Base-by-base conservation (phyloP, 805 yeast genomes). In the Starmerella kuoi region DNA sequence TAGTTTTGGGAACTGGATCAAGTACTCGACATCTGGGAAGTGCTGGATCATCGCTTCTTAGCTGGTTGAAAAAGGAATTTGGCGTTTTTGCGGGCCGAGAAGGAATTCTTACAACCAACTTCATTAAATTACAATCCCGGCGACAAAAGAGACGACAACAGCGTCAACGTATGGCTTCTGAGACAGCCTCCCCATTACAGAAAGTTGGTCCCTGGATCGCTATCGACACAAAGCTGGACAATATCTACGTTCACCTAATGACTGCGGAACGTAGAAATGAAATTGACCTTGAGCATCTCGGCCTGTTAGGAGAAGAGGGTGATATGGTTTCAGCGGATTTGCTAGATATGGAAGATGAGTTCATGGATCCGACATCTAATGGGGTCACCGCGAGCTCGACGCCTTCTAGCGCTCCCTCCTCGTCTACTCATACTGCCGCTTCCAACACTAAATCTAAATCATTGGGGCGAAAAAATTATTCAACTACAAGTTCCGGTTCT, bases 1-100 rank as follows among this genome's bases (percentile, higher is more conserved):
- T 77, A 69, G 62, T 88, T 4, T 62, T 88, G 0, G 72, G 78
- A 17, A 73, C 91, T 0, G 95, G 94, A 3, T 79, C 77, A 57
- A 75, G 87, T 24, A 72, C 75, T 30, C 77, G 73, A 47, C 97
- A 87, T 61, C 62, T 85, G 19, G 76, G 71, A 49, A 78, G 76
- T 47, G 85, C 93, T 2, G 74, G 81, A 2, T 62, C 63, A 14
- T 77, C 75, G 49, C 61, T 86, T 30, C 65, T 73, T 38, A 66
- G 66, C 22, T 67, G 66, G 55, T 56, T 85, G 32, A 87, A 87
- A 56, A 70, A 70, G 30, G 62, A 65, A 6, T 63, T 61, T 42
- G 58, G 63, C 8, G 56, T 59, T 1, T 49, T 69, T 1, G 79
- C 91, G 0, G 55, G 60, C 5, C 65, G 77, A 3, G 95, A 86